A percentile compares a stretch with the other conserved stretches of the same genome.
Evolutionary conservation across 768 basidiomycete species (phyloP).

Genomic region (Podaxis rugospora): DNA sequence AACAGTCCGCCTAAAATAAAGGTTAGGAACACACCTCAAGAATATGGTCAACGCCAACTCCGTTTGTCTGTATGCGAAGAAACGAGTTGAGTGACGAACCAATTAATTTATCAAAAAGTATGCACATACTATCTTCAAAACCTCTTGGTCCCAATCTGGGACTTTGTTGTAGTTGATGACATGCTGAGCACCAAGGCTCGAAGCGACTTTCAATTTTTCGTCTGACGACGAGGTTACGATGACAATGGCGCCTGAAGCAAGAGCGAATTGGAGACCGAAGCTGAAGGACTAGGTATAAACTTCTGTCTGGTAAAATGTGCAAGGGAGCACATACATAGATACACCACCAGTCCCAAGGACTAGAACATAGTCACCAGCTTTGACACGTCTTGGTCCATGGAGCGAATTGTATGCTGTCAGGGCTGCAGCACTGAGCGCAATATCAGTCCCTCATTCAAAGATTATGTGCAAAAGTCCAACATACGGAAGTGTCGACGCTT

Average conservation of each 20-base stretch:
- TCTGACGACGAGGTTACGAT: constrained; percentile 61
- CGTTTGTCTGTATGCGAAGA: constrained; percentile 24
- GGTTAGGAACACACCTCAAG: constrained; percentile 20
- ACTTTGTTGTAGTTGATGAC: constrained; percentile 56
- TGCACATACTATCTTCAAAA: constrained; percentile 26
- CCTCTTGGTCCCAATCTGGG: constrained; percentile 53
- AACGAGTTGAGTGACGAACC: not conserved
- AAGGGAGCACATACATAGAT: constrained; percentile 34
- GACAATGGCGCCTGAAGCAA: constrained; percentile 51
- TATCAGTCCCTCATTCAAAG: not conserved
- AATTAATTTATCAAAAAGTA: not conserved
- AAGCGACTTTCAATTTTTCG: constrained; percentile 45
- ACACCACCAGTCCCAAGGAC: constrained; percentile 57
- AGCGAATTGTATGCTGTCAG: constrained; percentile 64
- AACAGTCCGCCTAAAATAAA: not conserved
- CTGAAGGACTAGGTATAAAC: constrained; percentile 15
- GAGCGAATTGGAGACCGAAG: constrained; percentile 50
- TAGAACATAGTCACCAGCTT: constrained; percentile 57
- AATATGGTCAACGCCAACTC: constrained; percentile 28
- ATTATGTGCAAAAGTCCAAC: not conserved
- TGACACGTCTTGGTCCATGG: constrained; percentile 41
- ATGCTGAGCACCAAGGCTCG: constrained; percentile 43
- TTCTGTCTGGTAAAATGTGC: not conserved
- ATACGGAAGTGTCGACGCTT: constrained; percentile 9
- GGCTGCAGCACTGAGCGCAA: constrained; percentile 41